A percentile compares a stretch with the other conserved stretches of the same genome.
Conservation (phyloP, 208 protist genomes). For the Leishmania mexicana region DNA sequence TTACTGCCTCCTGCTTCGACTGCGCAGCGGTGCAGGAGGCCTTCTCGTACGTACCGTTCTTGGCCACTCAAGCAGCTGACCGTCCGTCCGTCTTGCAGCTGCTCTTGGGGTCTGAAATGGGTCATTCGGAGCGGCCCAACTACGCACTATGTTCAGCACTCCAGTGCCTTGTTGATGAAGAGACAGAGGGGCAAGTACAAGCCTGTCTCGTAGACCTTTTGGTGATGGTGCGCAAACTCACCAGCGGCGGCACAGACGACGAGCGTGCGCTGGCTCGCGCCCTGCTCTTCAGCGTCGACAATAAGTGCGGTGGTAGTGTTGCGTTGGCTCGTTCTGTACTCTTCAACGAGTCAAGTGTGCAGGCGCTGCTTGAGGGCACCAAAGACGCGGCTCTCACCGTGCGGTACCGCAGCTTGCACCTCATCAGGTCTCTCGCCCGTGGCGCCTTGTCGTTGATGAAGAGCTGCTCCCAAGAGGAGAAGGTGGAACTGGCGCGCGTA, state of each 20-base stretch:
- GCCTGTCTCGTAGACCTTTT: constrained; percentile 13
- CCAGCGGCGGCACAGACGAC: background rate
- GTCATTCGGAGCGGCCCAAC: background rate
- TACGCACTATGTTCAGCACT: constrained; percentile 12
- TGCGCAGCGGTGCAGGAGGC: constrained; percentile 17
- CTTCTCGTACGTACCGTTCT: constrained; percentile 32
- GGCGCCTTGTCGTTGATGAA: constrained; percentile 3
- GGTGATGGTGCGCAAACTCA: constrained; percentile 13
- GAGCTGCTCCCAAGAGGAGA: constrained; percentile 13
- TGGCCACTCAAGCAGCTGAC: constrained; percentile 9
- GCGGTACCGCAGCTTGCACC: constrained; percentile 32
- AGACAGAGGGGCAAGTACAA: constrained; percentile 24
- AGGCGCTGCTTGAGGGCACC: constrained; percentile 22
- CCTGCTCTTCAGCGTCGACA: constrained; percentile 25
- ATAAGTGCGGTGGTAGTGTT: constrained; percentile 16
- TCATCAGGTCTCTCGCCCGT: constrained; percentile 27
- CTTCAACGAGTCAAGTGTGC: constrained; percentile 7
- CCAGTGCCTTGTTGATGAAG: constrained; percentile 23
- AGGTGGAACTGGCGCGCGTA: constrained; percentile 8
- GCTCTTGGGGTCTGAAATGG: background rate
- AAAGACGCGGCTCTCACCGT: constrained; percentile 2
- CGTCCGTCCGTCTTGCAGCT: constrained; percentile 23
- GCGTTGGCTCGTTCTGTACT: constrained; percentile 18
- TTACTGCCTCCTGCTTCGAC: background rate
- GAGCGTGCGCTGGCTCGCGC: constrained; percentile 13